phyloP scores from a whole-genome alignment of 352 stramenopile species.

The Globisporangium alternatum region DNA sequence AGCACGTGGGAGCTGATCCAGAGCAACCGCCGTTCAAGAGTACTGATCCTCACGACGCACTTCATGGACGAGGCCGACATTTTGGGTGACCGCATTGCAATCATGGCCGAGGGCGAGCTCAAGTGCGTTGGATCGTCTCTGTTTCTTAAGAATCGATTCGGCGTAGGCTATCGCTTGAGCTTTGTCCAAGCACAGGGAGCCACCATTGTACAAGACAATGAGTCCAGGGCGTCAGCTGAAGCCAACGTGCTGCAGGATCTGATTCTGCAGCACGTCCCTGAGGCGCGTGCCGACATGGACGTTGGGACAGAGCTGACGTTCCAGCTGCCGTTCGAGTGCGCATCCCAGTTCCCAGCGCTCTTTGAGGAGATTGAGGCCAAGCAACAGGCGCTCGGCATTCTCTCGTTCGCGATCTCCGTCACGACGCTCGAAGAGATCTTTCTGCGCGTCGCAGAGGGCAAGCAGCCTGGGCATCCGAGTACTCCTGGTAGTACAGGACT shows the following conservation, averaged over 20 bases:
- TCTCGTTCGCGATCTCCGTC: slow-evolving; percentile 70
- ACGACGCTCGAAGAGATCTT: slow-evolving; percentile 91
- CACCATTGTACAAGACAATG: not conserved
- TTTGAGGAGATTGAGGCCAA: slow-evolving; percentile 69
- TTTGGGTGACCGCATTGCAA: slow-evolving; percentile 87
- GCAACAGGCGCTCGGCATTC: slow-evolving; percentile 32
- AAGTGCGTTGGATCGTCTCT: slow-evolving; percentile 57
- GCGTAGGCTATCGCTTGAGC: slow-evolving; percentile 74
- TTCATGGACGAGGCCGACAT: slow-evolving; percentile 93
- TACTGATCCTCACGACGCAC: slow-evolving; percentile 91
- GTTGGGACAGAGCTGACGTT: slow-evolving; percentile 79
- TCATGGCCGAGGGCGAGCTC: slow-evolving; percentile 79
- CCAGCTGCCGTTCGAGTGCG: slow-evolving; percentile 63
- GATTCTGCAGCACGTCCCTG: slow-evolving; percentile 32
- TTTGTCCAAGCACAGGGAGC: slow-evolving; percentile 26
- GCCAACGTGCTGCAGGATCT: slow-evolving; percentile 17
- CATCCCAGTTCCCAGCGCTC: slow-evolving; percentile 53
- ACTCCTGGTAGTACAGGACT: not conserved
- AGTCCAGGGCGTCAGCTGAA: not conserved
- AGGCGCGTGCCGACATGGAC: slow-evolving; percentile 45
- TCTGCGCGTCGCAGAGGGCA: slow-evolving; percentile 72
- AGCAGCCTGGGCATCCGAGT: not conserved
- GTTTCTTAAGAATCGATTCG: slow-evolving; percentile 83
- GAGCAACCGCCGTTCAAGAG: slow-evolving; percentile 41
- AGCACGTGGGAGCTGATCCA: slow-evolving; percentile 87